phyloP scores from a whole-genome alignment of 257 asterid species.

The Knoxia roxburghii region DNA sequence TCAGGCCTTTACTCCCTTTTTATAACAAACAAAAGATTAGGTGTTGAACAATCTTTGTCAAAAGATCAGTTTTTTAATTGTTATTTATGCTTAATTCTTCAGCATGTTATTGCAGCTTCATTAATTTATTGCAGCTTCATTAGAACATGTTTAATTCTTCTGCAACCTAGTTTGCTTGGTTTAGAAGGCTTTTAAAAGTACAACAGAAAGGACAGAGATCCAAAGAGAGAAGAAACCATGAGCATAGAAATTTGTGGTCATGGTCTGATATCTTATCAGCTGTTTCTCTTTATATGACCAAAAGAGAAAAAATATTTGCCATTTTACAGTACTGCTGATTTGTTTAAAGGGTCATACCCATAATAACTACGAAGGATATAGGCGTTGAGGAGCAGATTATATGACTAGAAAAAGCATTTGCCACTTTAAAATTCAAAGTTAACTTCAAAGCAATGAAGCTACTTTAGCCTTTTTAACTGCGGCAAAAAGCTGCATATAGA shows the following conservation, averaged over 20 bases:
- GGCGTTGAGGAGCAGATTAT: neutral
- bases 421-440: neutral
- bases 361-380: neutral
- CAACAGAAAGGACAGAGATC: neutral
- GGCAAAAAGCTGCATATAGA: neutral
- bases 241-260: neutral
- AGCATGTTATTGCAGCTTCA: neutral
- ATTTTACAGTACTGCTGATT: no score
- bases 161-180: neutral
- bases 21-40: neutral
- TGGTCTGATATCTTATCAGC: neutral
- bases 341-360: neutral
- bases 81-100: neutral
- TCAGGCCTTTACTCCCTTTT: neutral
- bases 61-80: neutral
- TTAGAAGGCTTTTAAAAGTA: neutral
- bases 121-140: no score
- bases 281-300: neutral
- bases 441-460: neutral
- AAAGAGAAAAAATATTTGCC: neutral
- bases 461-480: neutral
- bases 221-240: neutral
- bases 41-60: neutral
- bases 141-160: no score
- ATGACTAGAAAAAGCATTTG: neutral